These are phyloP conservation scores for Populus hybrid DNA, from an alignment of 441 rosid species.

Conservation along the genomic window DNA sequence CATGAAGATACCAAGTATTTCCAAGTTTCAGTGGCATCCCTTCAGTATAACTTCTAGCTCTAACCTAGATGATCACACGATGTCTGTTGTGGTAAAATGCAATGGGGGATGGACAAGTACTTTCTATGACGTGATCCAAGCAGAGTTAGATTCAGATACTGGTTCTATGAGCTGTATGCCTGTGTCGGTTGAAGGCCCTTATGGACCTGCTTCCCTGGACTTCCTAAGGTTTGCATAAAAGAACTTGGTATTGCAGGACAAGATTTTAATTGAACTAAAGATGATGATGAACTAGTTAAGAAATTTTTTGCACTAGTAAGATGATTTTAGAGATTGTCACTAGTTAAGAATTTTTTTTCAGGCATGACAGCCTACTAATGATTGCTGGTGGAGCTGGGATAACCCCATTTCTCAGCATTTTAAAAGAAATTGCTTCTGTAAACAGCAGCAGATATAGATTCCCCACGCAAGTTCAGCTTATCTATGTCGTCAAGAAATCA, in stretches of 20 bases:
- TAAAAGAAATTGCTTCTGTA: conserved; percentile 52
- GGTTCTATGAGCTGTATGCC: conserved; percentile 36
- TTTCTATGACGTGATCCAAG: conserved; percentile 45
- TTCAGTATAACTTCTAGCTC: conserved; percentile 80
- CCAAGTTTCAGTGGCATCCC: conserved; percentile 75
- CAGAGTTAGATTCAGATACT: conserved; percentile 31
- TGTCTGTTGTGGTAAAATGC: conserved; percentile 62
- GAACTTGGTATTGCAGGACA: background rate
- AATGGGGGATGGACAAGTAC: conserved; percentile 62
- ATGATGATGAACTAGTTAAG: background rate
- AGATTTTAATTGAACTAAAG: background rate
- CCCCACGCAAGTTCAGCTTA: conserved; percentile 49
- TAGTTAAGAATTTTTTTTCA: conserved; percentile 27
- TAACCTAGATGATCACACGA: conserved; percentile 35
- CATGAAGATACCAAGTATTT: conserved; percentile 62
- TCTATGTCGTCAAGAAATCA: conserved; percentile 50
- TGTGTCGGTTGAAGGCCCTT: conserved; percentile 73
- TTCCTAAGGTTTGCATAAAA: conserved; percentile 50
- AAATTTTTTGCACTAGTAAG: background rate
- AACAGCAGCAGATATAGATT: conserved; percentile 34
- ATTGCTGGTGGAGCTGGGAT: conserved; percentile 86
- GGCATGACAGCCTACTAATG: conserved; percentile 66
- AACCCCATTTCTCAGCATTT: conserved; percentile 74
- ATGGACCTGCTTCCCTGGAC: conserved; percentile 65
- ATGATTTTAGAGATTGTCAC: background rate